Conservation (phyloP, 1,139 yeast species). For the Candida sojae region DNA sequence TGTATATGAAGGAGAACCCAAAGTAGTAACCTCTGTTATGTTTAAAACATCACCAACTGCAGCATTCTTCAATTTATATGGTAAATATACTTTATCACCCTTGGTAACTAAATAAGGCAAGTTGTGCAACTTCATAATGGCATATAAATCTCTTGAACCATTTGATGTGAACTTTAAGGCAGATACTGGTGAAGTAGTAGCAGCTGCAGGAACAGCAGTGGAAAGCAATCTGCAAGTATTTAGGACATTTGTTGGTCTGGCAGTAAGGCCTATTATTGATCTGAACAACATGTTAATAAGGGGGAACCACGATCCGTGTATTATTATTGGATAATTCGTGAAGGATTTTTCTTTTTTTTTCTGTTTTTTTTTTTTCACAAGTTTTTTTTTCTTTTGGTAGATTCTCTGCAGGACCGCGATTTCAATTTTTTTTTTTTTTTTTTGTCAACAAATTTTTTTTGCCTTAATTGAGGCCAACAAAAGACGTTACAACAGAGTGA, state of each 20-base stretch:
- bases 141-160: slow-evolving; percentile 60
- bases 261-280: not conserved
- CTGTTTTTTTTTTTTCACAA: not conserved
- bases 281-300: not conserved
- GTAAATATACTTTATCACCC: slow-evolving; percentile 82
- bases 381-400: not conserved
- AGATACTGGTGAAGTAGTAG: slow-evolving; percentile 15
- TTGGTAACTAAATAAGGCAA: slow-evolving; percentile 87
- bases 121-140: slow-evolving; percentile 78
- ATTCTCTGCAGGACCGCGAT: slow-evolving; percentile 1
- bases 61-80: slow-evolving; percentile 73
- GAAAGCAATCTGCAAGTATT: not conserved
- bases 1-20: slow-evolving; percentile 87
- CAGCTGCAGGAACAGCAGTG: slow-evolving; percentile 5
- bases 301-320: not conserved
- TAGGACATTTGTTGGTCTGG: not conserved
- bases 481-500: not conserved
- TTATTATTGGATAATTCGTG: not conserved
- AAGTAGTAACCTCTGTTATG: slow-evolving; percentile 72
- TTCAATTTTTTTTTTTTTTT: not conserved
- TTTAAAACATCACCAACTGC: slow-evolving; percentile 77
- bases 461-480: not conserved
- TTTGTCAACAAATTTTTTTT: not conserved
- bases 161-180: slow-evolving; percentile 67
- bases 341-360: not conserved